Base-by-base conservation (phyloP, 108 stramenopile species). In the Cyclotella distinguenda region DNA sequence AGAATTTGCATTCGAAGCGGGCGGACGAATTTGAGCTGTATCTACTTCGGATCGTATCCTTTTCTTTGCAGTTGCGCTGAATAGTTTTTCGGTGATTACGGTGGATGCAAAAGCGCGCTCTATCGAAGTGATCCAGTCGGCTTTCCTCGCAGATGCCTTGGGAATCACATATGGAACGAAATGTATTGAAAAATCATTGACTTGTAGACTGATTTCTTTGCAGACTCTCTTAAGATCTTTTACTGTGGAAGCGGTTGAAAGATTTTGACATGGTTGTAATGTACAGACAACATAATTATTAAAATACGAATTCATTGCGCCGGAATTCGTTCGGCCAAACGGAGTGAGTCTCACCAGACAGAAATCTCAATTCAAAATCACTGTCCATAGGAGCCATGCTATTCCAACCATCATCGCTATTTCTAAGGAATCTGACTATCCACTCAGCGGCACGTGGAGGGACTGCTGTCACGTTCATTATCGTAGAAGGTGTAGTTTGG, bases 401-500 rank as follows among this genome's bases (percentile, higher is more conserved):
- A 59, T 21, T 52, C 10, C 28, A 39, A 25, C 36, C 39, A 3
- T 50, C 39, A 1, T 38, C 22, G 30, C 44, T 27, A 42, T 35
- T 60, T 10, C 48, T 35, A 28, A 69, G 58, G 52, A 39, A 28
- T 38, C 28, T 48, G 21, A n/a, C 36, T 8, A 69, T 69, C 68
- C 68, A 69, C 33, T 69, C 56, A 6, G 57, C 59, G 48, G 68
- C 58, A 51, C 59, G 50, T 26, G 68, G 10, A 7, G 58, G 31
- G 21, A 69, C 57, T 11, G 25, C 22, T 8, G 58, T 44, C 3
- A n/a, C 25, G 42, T 6, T 28, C 28, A 31, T 12, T 22, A 25
- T 1, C 31, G 30, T 25, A 18, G 46, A 13, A 9, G 11, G 2
- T 13, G 46, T n/a, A n/a, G n/a, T n/a, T n/a, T n/a, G n/a, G n/a